Base-by-base conservation (phyloP, 106 monocot genomes). In the Apostasia ramifera region DNA sequence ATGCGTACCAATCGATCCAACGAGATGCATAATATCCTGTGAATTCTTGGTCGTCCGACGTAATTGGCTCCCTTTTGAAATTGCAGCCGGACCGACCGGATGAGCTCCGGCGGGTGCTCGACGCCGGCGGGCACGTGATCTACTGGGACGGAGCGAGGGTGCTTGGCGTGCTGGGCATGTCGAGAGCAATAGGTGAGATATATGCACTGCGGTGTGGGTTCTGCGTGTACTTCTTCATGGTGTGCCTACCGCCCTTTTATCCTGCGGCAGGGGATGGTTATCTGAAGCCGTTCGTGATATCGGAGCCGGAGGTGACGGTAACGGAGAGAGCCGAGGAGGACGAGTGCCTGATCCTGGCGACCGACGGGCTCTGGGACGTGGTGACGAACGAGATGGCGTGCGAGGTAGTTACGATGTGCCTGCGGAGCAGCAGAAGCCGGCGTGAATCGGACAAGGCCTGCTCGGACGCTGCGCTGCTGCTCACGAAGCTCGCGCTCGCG, bases 341-440 rank as follows among this genome's bases (percentile, higher is more conserved):
- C 67, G 85, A 85, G 58, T 90, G 77, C 76, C 49, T 90, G 78
- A 85, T 90, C 43, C 62, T 90, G 63, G 85, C 85, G 1, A 90
- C 80, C 70, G 89, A 90, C 51, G 89, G 89, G 44, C 68, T 90
- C 65, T 90, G 85, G 89, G 89, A 86, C 66, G 89, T 90, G 65
- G 85, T 90, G 54, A 73, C 66, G 44, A 90, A 90, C 70, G 80
- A 90, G 73, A 73, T 75, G 63, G 85, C 89, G 0, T 82, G 89
- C 66, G 15, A 80, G 6, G 40, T 90, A 49, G 85, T 71, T 1
- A 47, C 78, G 57, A 75, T 68, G 76, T 85, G 82, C 73, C 68
- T 92, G 61, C 71, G 75, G 70, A 55, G 61, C 42, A 62, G 51
- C 71, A 57, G 58, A 50, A 54, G 40, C 51, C 67, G 63, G 2